Evolutionary conservation across 805 yeast species (phyloP).

Genomic region (Candida nanaspora): DNA sequence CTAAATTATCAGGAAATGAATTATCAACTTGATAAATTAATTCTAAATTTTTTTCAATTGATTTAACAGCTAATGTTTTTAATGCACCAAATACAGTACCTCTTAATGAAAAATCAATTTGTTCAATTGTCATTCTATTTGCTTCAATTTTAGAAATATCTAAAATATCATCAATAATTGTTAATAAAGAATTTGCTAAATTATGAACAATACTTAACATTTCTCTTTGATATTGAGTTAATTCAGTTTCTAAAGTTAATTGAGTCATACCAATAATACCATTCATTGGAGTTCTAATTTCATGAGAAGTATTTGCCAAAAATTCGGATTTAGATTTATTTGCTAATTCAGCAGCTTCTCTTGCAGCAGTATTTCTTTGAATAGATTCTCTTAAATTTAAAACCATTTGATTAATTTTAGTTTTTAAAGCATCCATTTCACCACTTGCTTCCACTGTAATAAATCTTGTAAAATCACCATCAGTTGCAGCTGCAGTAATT

Average conservation of each 20-base stretch:
- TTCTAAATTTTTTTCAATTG: conserved; percentile 78
- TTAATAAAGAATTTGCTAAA: conserved; percentile 75
- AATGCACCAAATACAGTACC: conserved; percentile 88
- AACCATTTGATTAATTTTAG: conserved; percentile 74
- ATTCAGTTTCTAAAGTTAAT: conserved; percentile 77
- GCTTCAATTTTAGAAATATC: conserved; percentile 94
- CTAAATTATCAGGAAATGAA: conserved; percentile 77
- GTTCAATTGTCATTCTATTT: conserved; percentile 87
- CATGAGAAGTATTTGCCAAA: conserved; percentile 83
- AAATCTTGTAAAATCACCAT: conserved; percentile 85
- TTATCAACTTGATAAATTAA: conserved; percentile 77
- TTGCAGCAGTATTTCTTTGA: conserved; percentile 86
- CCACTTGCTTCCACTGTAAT: conserved; percentile 90
- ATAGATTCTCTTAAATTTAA: conserved; percentile 80
- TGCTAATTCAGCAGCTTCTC: conserved; percentile 91
- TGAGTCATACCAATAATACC: conserved; percentile 94
- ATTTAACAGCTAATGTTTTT: conserved; percentile 83
- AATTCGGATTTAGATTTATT: conserved; percentile 86
- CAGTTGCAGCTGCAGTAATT: conserved; percentile 90
- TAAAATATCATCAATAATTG: conserved; percentile 83
- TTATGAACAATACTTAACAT: conserved; percentile 88
- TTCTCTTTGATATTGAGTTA: conserved; percentile 87
- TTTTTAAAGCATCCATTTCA: conserved; percentile 73
- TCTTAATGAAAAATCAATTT: conserved; percentile 77
- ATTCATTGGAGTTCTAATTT: conserved; percentile 86